Evolutionary conservation across 192 early-diverging fungal species (phyloP).

Genomic region (Jimgerdemannia flammicorona): DNA sequence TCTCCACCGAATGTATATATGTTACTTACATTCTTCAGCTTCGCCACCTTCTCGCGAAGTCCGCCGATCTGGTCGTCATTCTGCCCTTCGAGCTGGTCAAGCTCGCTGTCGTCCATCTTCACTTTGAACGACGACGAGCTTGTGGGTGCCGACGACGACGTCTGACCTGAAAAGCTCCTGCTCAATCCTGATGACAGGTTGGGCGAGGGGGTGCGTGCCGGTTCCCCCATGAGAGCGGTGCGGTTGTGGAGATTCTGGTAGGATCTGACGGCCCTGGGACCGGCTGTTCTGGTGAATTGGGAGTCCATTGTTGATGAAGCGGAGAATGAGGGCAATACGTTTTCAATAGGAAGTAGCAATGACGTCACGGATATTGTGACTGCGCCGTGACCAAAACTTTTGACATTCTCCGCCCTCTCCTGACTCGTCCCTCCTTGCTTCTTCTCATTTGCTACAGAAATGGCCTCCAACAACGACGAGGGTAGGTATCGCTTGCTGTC

Average conservation of each 20-base stretch:
- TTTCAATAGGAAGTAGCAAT: neutral
- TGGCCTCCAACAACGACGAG: neutral
- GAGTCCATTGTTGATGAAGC: neutral
- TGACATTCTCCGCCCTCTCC: neutral
- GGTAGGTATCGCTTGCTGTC: neutral
- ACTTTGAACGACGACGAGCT: constrained; percentile 11
- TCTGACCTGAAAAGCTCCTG: constrained; percentile 4
- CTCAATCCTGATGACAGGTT: constrained; percentile 14
- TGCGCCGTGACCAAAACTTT: neutral
- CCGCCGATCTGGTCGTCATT: constrained; percentile 30
- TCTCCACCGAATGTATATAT: too few relatives aligned
- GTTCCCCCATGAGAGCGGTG: constrained; percentile 23
- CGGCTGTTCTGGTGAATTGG: neutral
- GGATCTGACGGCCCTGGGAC: neutral
- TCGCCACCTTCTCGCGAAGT: constrained; percentile 28
- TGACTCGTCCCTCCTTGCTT: neutral
- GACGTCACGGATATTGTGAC: neutral
- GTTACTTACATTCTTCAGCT: constrained; percentile 28
- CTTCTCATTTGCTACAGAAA: neutral
- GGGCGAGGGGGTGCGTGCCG: constrained; percentile 12
- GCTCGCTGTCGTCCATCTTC: constrained; percentile 30
- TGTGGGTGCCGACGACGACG: constrained; percentile 1
- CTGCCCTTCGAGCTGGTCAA: constrained; percentile 32
- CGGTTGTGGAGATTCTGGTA: constrained; percentile 35
- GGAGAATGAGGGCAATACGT: neutral